A percentile compares a stretch with the other conserved stretches of the same genome.
phyloP scores from a whole-genome alignment of 257 asterid genomes.

The Salvia rosmarinus region DNA sequence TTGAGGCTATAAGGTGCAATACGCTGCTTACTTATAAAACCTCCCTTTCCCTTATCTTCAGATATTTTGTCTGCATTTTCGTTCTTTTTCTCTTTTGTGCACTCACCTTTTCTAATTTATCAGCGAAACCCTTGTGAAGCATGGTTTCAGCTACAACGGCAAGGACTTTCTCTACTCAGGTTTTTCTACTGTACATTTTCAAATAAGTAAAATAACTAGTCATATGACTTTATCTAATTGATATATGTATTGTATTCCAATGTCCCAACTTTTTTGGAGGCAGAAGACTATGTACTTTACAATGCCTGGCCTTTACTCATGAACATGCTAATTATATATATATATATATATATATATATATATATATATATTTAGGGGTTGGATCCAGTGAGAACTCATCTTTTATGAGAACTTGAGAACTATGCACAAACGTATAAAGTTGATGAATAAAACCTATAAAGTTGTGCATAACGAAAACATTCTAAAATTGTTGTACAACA shows the following conservation, averaged over 20 bases:
- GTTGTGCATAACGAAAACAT: too few relatives aligned
- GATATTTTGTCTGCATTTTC: conserved; percentile 27
- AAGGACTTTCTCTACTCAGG: conserved; percentile 95
- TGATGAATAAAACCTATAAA: too few relatives aligned
- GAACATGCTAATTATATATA: conserved; percentile 8
- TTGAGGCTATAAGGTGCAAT: conserved; percentile 79
- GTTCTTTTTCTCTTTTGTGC: conserved; percentile 29
- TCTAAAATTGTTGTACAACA: too few relatives aligned
- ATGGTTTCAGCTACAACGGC: conserved; percentile 91
- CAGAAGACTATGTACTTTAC: background rate
- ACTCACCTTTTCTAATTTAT: conserved; percentile 33
- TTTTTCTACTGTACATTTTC: conserved; percentile 31
- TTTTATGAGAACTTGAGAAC: too few relatives aligned
- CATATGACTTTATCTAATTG: background rate
- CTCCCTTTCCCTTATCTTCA: conserved; percentile 25
- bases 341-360: too few relatives aligned
- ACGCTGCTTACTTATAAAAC: conserved; percentile 1
- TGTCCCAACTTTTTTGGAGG: conserved; percentile 12
- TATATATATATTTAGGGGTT: too few relatives aligned
- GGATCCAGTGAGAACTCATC: too few relatives aligned
- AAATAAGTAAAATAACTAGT: background rate
- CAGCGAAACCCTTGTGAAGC: conserved; percentile 94
- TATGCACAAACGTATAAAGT: too few relatives aligned
- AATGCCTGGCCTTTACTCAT: conserved; percentile 11
- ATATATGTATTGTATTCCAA: background rate